Percentiles rank a stretch among this genome's conserved stretches.
These are phyloP conservation scores for Huiozyma naganishii DNA, from an alignment of 805 yeast genomes.

Conservation along the genomic window DNA sequence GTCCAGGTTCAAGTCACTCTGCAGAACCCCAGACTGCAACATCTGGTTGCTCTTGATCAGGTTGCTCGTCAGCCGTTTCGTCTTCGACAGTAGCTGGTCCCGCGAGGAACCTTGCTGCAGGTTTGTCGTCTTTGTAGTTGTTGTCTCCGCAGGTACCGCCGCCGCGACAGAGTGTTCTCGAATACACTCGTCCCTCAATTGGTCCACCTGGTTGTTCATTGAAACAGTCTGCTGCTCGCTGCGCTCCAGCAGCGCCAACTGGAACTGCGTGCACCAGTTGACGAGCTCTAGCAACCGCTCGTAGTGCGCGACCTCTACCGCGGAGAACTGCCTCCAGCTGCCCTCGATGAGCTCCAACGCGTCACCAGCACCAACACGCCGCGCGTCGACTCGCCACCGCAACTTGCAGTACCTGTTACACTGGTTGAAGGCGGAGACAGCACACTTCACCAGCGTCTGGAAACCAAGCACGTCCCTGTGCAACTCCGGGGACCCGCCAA, in stretches of 20 bases:
- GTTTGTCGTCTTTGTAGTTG: slow-evolving; percentile 1
- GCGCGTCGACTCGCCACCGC: slow-evolving; percentile 5
- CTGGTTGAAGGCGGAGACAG: slow-evolving; percentile 11
- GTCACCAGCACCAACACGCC: slow-evolving; percentile 3
- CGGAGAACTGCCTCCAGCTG: background rate
- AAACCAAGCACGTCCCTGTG: slow-evolving; percentile 3
- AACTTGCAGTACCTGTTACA: slow-evolving; percentile 8
- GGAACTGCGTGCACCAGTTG: slow-evolving; percentile 17
- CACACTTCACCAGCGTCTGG: slow-evolving; percentile 10
- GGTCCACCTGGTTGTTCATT: slow-evolving; percentile 7
- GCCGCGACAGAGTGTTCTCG: slow-evolving; percentile 2
- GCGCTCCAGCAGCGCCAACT: slow-evolving; percentile 1
- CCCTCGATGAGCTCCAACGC: background rate
- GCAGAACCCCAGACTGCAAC: slow-evolving; percentile 25
- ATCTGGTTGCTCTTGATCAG: slow-evolving; percentile 25
- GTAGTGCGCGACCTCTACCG: background rate
- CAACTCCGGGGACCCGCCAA: too few relatives aligned
- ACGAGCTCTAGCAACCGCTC: slow-evolving; percentile 6
- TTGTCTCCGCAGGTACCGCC: background rate
- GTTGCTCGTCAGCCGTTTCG: slow-evolving; percentile 23
- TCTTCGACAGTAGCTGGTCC: slow-evolving; percentile 19
- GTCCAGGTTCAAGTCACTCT: slow-evolving; percentile 26
- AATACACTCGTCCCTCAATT: slow-evolving; percentile 13
- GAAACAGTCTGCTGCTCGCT: slow-evolving; percentile 3
- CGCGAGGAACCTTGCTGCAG: slow-evolving; percentile 8